Base-by-base conservation (phyloP, 139 green algal genomes). In the Chlamydomonas incerta region DNA sequence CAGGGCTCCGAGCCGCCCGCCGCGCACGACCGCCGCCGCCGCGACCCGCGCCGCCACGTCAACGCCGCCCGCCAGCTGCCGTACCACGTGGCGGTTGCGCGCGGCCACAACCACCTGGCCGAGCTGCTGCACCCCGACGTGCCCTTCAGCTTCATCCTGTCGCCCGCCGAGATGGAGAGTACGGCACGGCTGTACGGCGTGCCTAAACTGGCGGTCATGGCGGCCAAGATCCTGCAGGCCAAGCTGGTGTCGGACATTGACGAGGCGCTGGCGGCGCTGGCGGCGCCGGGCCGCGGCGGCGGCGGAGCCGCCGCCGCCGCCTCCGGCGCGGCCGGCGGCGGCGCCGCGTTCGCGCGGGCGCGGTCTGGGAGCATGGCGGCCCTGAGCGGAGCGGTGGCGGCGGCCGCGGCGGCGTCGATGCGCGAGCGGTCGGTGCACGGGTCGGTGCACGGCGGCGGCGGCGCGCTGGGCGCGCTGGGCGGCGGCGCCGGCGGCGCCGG, bases 101-200 rank as follows among this genome's bases (percentile, higher is more conserved):
- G 85, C 46, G 23, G 57, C 74, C 75, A 82, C 73, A 52, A 71
- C n/a, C 37, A 90, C 34, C 81, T 90, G 58, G n/a, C 81, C 29
- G 87, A 90, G 74, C n/a, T 88, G 82, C 87, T 91, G n/a, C 87
- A 91, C 55, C 87, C 87, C 26, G 87, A 91, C 63, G 86, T 91
- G 28, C 87, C 87, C 34, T 88, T 88, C 82, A 84, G 82, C 26
- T 88, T 88, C 87, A 88, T 91, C 31, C 87, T 91, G 70, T 85
- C 63, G 28, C 87, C 87, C 23, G 87, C 79, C 29, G 87, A 88
- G 62, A 80, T 91, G 76, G 76, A 80, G 8, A 55, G 41, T 24
- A 76, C 71, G 14, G 26, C 41, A 18, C 77, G 77, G 15, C 46
- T 84, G 63, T 84, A 84, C 77, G 77, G 77, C 41, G 34, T 81